A percentile compares a stretch with the other conserved stretches of the same genome.
phyloP scores from a whole-genome alignment of 257 asterid species.

The Prunella vulgaris region DNA sequence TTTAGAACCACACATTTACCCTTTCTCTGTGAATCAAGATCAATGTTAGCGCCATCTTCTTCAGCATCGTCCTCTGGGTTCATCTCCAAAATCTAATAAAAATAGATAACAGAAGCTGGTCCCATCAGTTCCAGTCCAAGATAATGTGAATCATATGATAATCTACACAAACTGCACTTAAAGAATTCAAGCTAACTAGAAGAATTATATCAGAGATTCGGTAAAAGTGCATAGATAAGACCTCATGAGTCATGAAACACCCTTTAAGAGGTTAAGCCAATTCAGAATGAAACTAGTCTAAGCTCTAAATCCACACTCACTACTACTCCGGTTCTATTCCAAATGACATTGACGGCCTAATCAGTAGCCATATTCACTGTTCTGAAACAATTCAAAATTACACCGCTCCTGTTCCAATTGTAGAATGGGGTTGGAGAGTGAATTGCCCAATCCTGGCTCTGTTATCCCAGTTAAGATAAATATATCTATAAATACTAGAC shows the following conservation, averaged over 20 bases:
- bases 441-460: neutral
- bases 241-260: neutral
- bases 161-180: neutral
- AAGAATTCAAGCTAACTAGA: neutral
- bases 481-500: neutral
- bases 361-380: neutral
- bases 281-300: neutral
- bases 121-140: neutral
- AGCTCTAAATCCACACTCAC: neutral
- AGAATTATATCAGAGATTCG: neutral
- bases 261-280: neutral
- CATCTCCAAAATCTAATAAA: constrained; percentile 82
- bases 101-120: constrained; percentile 3
- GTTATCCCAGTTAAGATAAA: neutral
- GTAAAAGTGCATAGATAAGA: neutral
- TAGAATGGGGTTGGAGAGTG: neutral
- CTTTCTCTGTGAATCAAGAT: constrained; percentile 97
- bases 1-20: constrained; percentile 95
- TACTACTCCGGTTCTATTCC: neutral
- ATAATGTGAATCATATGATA: neutral
- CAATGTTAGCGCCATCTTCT: constrained; percentile 98
- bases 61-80: constrained; percentile 99
- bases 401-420: neutral
- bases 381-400: neutral
- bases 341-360: neutral